Evolutionary conservation across 164 flowering plant species (phyloP).

Genomic region (Buxus sempervirens): DNA sequence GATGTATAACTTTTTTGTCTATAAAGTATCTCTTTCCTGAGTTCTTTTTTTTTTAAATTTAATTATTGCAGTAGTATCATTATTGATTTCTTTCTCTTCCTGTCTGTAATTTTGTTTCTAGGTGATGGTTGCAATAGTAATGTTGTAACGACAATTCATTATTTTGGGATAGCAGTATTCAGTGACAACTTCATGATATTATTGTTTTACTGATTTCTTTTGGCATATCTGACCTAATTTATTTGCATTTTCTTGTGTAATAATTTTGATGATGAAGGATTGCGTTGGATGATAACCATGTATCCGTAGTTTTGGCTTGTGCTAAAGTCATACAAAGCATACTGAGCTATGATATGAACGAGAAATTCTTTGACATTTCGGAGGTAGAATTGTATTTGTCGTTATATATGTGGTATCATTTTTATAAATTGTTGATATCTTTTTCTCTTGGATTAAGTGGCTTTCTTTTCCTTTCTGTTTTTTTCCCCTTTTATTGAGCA

Average conservation of each 20-base stretch:
- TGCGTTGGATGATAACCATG: constrained; percentile 67
- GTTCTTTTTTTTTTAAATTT: too few relatives aligned
- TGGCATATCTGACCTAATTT: not conserved
- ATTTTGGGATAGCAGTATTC: not conserved
- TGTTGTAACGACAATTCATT: not conserved
- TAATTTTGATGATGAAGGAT: constrained; percentile 33
- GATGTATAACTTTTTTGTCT: not conserved
- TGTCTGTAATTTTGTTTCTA: too few relatives aligned
- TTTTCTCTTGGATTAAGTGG: not conserved
- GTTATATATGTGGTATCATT: not conserved
- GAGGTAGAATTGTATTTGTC: constrained; percentile 44
- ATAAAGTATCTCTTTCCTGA: not conserved
- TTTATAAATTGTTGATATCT: constrained; percentile 1
- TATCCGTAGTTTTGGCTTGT: constrained; percentile 57
- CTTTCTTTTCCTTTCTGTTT: not conserved
- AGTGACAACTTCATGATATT: not conserved
- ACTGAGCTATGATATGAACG: constrained; percentile 67
- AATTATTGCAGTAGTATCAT: too few relatives aligned
- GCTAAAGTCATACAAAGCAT: constrained; percentile 56
- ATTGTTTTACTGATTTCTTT: not conserved
- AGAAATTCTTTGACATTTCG: constrained; percentile 45
- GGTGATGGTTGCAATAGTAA: not conserved
- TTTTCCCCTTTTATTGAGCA: not conserved
- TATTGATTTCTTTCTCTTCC: too few relatives aligned
- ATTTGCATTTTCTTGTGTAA: too few relatives aligned